Evolutionary conservation across 2,329 filamentous ascomycete genomes (phyloP).

Genomic region (Aspergillus udagawae): DNA sequence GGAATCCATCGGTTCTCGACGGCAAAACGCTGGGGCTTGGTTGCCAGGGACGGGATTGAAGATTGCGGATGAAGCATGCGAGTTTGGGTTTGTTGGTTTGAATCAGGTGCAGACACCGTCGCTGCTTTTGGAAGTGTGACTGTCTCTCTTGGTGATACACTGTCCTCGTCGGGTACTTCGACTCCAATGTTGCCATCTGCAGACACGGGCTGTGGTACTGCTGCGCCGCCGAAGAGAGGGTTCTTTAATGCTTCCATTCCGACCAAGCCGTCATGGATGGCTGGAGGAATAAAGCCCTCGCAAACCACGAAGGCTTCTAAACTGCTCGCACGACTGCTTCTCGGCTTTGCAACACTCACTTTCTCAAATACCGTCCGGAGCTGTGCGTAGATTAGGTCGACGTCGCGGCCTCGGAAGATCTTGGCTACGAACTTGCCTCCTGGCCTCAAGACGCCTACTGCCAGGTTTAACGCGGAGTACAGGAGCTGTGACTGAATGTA

Average conservation of each 20-base stretch:
- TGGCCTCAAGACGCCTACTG: conserved; percentile 84
- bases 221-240: conserved; percentile 39
- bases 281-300: conserved; percentile 75
- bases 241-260: conserved; percentile 39
- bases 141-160: conserved; percentile 26
- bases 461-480: conserved; percentile 88
- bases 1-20: conserved; percentile 73
- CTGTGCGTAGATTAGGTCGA: conserved; percentile 93
- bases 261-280: conserved; percentile 45
- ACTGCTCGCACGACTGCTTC: conserved; percentile 91
- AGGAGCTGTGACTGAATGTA: conserved; percentile 96
- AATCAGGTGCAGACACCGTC: background rate
- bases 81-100: conserved; percentile 32
- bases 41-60: conserved; percentile 18
- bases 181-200: conserved; percentile 30
- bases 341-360: conserved; percentile 88
- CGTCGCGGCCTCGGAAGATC: conserved; percentile 91
- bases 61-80: conserved; percentile 25
- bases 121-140: conserved; percentile 2
- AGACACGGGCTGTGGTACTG: conserved; percentile 22
- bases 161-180: conserved; percentile 40
- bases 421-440: conserved; percentile 97
- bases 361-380: conserved; percentile 84
- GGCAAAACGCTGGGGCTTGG: conserved; percentile 23
- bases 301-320: conserved; percentile 97